Evolutionary conservation across 768 basidiomycete species (phyloP), one percentile per base, ranked within the genome.

Genomic region (Tulasnella sp.): DNA sequence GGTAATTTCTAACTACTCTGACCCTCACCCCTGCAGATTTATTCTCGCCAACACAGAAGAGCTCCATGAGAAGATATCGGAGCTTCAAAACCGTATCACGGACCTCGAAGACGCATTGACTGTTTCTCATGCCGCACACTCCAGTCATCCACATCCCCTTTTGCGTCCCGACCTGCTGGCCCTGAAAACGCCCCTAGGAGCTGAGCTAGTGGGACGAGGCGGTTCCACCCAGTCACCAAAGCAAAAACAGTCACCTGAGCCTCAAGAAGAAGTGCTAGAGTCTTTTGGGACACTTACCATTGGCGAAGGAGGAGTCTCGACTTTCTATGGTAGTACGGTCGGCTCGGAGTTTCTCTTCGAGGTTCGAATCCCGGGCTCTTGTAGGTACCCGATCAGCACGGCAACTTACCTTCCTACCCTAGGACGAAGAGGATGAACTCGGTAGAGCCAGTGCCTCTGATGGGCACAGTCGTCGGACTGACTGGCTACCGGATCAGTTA

Each of bases 21-120:
- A 59, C 39, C 26, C 42, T 52, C 44, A 17, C 32, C 37, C 47
- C 16, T 52, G 62, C 67, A 74, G 74, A 39, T 74, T 74, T 66
- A 74, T 74, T 62, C 74, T 74, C 65, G 74, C 74, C 63, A 74
- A 74, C 73, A 74, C 74, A 8, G 74, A 74, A 62, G 74, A 74
- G 41, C 73, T 74, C 36, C 74, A 74, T 64, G 73, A 73, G 74
- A 44, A 66, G 40, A 74, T 74, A 26, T 41, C 64, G 17, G 47
- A 47, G 32, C 73, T 74, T n/a, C 74, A 74, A 74, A 34, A 36
- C 26, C 74, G 74, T 37, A 74, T 74, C 41, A 40, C 65, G 22
- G 39, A 66, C 7, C 73, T 74, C 16, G 74, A 74, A 68, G 64
- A 68, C 4, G 74, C 73, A 16, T 36, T 74, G 5, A 6, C 32